Percentiles rank a stretch among this genome's conserved stretches.
These are phyloP conservation scores for Mallotus nudiflorus DNA, from an alignment of 345 rosid genomes.

Conservation along the genomic window DNA sequence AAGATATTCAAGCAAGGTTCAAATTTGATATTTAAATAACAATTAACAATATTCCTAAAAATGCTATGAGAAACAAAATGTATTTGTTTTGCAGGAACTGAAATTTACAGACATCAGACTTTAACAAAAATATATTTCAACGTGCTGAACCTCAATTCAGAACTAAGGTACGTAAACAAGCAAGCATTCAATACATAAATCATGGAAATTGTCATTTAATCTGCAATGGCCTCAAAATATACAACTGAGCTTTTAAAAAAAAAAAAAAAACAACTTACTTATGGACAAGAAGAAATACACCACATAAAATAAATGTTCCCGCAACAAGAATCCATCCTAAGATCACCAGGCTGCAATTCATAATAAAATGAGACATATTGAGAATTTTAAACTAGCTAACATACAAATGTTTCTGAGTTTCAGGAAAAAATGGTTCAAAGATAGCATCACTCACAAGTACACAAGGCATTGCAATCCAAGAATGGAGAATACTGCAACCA, in stretches of 20 bases:
- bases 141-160: not conserved
- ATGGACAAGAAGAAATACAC: constrained; percentile 81
- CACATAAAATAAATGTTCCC: constrained; percentile 76
- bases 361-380: not conserved
- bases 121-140: not conserved
- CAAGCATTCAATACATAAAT: no score
- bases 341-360: constrained; percentile 64
- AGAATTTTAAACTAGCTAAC: not conserved
- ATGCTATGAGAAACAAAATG: not conserved
- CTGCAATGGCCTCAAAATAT: not conserved
- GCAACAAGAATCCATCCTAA: constrained; percentile 91
- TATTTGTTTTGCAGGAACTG: not conserved
- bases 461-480: constrained; percentile 83
- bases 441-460: constrained; percentile 65
- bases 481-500: constrained; percentile 72
- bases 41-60: not conserved
- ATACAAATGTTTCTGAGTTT: not conserved
- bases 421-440: constrained; percentile 1
- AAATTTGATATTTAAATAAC: no score
- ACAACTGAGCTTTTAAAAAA: no score
- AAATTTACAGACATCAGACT: not conserved
- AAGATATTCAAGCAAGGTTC: no score
- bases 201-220: not conserved
- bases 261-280: constrained; percentile 50
- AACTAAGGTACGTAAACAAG: not conserved